These are phyloP conservation scores for Fusarium sp. DNA, from an alignment of 2,329 filamentous ascomycete genomes.

Conservation along the genomic window DNA sequence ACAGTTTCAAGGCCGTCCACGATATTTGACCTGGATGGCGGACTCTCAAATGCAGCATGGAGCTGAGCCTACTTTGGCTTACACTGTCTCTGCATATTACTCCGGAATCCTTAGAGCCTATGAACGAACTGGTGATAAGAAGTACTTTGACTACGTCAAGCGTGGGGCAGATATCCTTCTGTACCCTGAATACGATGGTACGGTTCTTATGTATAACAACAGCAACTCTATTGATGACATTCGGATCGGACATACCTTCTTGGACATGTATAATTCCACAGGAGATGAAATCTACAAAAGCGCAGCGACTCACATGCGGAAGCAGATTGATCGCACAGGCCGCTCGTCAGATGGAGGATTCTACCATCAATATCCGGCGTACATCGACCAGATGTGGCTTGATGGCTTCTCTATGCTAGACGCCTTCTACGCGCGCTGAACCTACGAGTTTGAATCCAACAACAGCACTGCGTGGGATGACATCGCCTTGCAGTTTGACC, in stretches of 20 bases:
- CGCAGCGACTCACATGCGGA: constrained; percentile 14
- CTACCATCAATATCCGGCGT: constrained; percentile 57
- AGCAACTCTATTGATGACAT: constrained; percentile 32
- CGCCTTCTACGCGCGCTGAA: constrained; percentile 53
- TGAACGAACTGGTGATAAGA: constrained; percentile 34
- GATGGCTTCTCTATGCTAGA: constrained; percentile 63
- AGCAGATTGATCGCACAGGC: constrained; percentile 26
- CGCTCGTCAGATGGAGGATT: constrained; percentile 60
- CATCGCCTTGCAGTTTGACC: constrained; percentile 53
- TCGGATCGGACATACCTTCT: constrained; percentile 24
- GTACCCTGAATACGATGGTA: constrained; percentile 34
- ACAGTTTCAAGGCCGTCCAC: constrained; percentile 22
- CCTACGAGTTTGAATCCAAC: constrained; percentile 44
- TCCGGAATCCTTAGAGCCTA: constrained; percentile 24
- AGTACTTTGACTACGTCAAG: constrained; percentile 39
- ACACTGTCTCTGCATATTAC: constrained; percentile 33
- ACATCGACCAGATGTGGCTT: constrained; percentile 65
- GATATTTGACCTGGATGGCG: constrained; percentile 41
- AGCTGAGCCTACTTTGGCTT: constrained; percentile 38
- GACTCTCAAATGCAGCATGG: constrained; percentile 41
- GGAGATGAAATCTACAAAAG: constrained; percentile 26
- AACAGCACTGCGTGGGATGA: constrained; percentile 54
- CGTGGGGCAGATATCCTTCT: constrained; percentile 33
- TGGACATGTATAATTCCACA: constrained; percentile 26
- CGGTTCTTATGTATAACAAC: constrained; percentile 28